Percentiles rank a stretch among this genome's conserved stretches.
phyloP scores from a whole-genome alignment of 2,329 filamentous ascomycete species.

The Trichoderma arundinaceum region DNA sequence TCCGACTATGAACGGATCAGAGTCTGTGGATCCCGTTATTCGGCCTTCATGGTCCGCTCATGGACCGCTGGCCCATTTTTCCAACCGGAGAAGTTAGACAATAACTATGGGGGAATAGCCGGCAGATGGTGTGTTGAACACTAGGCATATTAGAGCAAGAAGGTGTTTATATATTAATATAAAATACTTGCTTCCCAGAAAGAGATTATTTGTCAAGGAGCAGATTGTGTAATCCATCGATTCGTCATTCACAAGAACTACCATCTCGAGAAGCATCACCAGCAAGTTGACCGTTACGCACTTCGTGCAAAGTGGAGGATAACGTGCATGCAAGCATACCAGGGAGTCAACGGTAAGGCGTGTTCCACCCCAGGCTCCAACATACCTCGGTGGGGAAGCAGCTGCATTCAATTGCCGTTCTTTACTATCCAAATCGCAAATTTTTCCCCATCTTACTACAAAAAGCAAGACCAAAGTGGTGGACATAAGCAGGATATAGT shows the following conservation, averaged over 20 bases:
- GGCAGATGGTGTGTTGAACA: neutral
- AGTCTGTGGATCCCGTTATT: neutral
- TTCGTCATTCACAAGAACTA: neutral
- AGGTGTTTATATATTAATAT: neutral
- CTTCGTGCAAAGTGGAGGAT: too few species aligned
- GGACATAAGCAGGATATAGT: conserved; percentile 5
- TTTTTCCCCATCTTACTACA: neutral
- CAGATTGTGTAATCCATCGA: neutral
- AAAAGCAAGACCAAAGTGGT: neutral
- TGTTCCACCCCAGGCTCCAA: neutral
- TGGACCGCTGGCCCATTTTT: conserved; percentile 17
- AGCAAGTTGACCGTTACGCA: too few species aligned
- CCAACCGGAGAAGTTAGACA: neutral
- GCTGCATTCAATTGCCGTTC: conserved; percentile 6
- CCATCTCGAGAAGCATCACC: neutral
- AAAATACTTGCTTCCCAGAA: neutral
- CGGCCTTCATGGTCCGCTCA: conserved; percentile 8
- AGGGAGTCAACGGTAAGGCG: conserved; percentile 16
- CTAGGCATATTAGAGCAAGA: too few species aligned
- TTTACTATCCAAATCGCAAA: neutral
- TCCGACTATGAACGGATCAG: conserved; percentile 1
- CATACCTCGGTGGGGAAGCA: neutral
- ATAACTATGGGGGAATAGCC: neutral
- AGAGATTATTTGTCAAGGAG: neutral
- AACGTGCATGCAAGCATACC: neutral